Conservation (phyloP, 805 yeast genomes). For the Ogataea populi-albae region DNA sequence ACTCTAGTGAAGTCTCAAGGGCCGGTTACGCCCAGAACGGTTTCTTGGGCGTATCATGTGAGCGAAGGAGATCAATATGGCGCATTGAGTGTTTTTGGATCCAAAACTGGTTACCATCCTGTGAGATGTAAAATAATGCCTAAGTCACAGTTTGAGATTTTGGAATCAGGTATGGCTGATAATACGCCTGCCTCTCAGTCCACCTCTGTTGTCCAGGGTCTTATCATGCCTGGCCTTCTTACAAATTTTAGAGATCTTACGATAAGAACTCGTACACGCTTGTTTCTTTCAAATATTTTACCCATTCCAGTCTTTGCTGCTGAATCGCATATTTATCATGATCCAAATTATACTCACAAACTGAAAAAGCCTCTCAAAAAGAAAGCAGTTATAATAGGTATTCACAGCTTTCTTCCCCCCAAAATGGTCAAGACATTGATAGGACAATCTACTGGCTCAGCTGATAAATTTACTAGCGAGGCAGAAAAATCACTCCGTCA, state of each 20-base stretch:
- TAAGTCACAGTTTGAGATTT: slow-evolving; percentile 27
- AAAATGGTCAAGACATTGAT: slow-evolving; percentile 75
- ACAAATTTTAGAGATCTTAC: slow-evolving; percentile 29
- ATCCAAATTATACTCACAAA: slow-evolving; percentile 7
- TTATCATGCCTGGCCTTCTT: slow-evolving; percentile 28
- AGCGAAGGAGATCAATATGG: slow-evolving; percentile 15
- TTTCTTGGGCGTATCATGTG: slow-evolving; percentile 31
- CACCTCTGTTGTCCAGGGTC: not conserved
- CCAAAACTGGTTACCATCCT: slow-evolving; percentile 28
- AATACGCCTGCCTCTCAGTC: not conserved
- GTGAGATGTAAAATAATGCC: slow-evolving; percentile 26
- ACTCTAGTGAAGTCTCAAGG: slow-evolving; percentile 24
- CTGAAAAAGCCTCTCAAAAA: slow-evolving; percentile 22
- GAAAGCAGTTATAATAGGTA: slow-evolving; percentile 80
- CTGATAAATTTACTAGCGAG: slow-evolving; percentile 73
- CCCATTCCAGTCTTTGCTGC: slow-evolving; percentile 20
- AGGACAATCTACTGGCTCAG: slow-evolving; percentile 93
- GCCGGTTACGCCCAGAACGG: slow-evolving; percentile 17
- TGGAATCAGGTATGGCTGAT: slow-evolving; percentile 18
- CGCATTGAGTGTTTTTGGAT: slow-evolving; percentile 30
- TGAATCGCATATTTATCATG: slow-evolving; percentile 32
- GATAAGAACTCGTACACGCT: slow-evolving; percentile 24
- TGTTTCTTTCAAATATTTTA: slow-evolving; percentile 21
- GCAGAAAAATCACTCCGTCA: slow-evolving; percentile 69
- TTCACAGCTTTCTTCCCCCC: slow-evolving; percentile 94